phyloP scores from a whole-genome alignment of 2,329 filamentous ascomycete species.

The Hypoxylon sp. region DNA sequence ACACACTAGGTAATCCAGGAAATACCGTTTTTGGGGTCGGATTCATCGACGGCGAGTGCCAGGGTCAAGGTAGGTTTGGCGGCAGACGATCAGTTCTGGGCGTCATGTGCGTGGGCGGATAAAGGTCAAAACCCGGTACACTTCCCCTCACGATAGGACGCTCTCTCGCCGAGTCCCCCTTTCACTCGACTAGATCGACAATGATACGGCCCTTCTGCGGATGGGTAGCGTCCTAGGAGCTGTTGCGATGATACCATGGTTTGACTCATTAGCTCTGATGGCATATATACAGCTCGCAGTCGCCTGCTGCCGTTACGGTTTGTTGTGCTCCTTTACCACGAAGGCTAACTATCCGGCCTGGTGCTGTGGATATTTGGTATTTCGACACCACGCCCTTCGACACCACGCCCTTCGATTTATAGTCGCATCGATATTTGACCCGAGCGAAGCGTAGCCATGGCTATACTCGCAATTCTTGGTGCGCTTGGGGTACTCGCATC shows the following conservation, averaged over 20 bases:
- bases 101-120: conserved; percentile 21
- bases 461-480: conserved; percentile 1
- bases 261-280: not conserved
- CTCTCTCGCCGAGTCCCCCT: not conserved
- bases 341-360: no score
- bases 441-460: conserved; percentile 7
- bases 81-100: conserved; percentile 23
- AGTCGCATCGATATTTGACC: no score
- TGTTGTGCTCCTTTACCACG: not conserved
- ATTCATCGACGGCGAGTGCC: conserved; percentile 11
- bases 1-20: conserved; percentile 5
- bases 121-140: conserved; percentile 27
- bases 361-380: no score
- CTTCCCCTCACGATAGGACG: conserved; percentile 11
- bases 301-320: not conserved
- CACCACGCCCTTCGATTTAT: no score
- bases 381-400: no score
- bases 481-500: conserved; percentile 24
- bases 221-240: not conserved
- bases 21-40: not conserved
- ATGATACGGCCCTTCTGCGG: not conserved
- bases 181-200: conserved; percentile 3
- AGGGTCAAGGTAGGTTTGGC: conserved; percentile 4
- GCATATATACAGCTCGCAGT: not conserved
- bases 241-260: conserved; percentile 1